Evolutionary conservation across 2,329 filamentous ascomycete genomes (phyloP), one percentile per base, ranked within the genome.

Genomic region (Aspergillus amoenus): DNA sequence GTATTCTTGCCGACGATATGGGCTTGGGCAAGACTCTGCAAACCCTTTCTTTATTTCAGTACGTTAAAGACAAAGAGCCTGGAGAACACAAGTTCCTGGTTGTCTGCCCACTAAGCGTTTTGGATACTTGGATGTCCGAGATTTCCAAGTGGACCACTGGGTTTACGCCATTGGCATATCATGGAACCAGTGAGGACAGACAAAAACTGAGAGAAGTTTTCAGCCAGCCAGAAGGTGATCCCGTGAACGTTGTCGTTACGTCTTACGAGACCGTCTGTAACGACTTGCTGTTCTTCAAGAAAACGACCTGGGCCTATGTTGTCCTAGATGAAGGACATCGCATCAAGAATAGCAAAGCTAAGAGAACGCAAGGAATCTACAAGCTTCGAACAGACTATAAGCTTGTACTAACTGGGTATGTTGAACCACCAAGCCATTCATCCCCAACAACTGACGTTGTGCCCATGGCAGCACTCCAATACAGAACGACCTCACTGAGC

Each of bases 401-500:
- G 7, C 67, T 83, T 8, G 76, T 83, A 1, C 64, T 84, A 4
- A 83, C 80, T 0, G 81, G 77, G 62, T 65, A 52, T 44, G 61
- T 57, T 21, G n/a, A 17, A 2, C 2, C 17, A 1, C 40, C 18
- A 7, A 22, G 18, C 6, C 4, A 2, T 17, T 32, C 47, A 13
- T 2, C 4, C 17, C 52, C 9, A 5, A 3, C 13, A 1, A 46
- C 50, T 56, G 27, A 53, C 24, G 17, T 32, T 17, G 0, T 37
- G 18, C n/a, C 13, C 13, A 5, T 30, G 18, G 18, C 17, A 70
- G 67, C 0, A 86, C 84, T 0, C 84, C 83, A 0, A 72, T 86
- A 0, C 84, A 86, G 58, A 86, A 86, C 58, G 82, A 86, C 53
- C 69, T 86, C 0, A 70, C 73, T 2, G 83, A 86, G 64, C 73